Evolutionary conservation across 768 basidiomycete species (phyloP), one percentile per base, ranked within the genome.

Genomic region (Psilocybe sp.): DNA sequence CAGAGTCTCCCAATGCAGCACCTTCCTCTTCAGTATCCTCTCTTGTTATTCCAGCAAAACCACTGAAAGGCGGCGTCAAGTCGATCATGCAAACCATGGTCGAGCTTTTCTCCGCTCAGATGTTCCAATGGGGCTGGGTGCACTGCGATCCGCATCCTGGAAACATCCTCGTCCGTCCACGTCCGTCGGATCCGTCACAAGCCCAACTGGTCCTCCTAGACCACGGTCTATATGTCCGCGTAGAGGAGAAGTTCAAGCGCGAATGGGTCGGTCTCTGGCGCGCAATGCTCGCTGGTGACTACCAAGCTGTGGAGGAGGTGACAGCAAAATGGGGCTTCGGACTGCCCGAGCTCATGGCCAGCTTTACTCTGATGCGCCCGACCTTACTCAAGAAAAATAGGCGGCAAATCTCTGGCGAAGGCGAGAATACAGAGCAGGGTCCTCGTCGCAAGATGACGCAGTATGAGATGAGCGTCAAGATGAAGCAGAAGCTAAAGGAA

Each of bases 101-200:
- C 34, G 86, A 91, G 53, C 74, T 92, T 2, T 94, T 94, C 72
- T 86, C 86, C 28, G 90, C 88, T 2, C 92, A 83, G 73, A 94
- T 94, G 67, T 98, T 97, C 65, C 79, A 79, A 51, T 97, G 89
- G 89, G 92, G 93, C 10, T 93, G 85, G 77, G 86, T 93, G 3
- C 85, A 91, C 65, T 92, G 92, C 61, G 82, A 84, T 49, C 82
- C 81, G 0, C 82, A 89, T 55, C 85, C 85, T 2, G 87, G 89
- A 9, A 92, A 96, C 66, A 78, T 95, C 51, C 81, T 82, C 66
- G 80, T 86, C 58, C 89, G 78, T 7, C 81, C 80, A 1, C 68
- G 81, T 19, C 82, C 83, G 15, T 60, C 61, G 13, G 57, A 70
- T 15, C 77, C 75, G 0, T 58, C 56, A 7, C 58, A 64, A 5